These are phyloP conservation scores for Phytomonas francai DNA, from an alignment of 208 protist genomes.

Conservation along the genomic window DNA sequence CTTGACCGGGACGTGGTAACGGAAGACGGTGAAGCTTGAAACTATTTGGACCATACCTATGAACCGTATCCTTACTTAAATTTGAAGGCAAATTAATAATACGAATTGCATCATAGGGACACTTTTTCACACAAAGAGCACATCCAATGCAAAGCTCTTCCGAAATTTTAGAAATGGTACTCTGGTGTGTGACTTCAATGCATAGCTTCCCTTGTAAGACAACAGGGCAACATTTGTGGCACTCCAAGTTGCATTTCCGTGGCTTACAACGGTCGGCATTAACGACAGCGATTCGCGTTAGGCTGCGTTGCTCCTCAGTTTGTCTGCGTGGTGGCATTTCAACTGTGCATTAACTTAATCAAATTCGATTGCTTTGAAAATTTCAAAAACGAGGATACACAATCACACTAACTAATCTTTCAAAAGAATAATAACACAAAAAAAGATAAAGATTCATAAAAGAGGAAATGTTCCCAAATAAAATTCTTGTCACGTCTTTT, in stretches of 20 bases:
- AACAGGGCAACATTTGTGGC: conserved; percentile 98
- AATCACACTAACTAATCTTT: conserved; percentile 9
- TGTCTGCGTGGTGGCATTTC: conserved; percentile 71
- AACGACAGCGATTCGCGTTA: conserved; percentile 99
- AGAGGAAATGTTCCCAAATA: conserved; percentile 2
- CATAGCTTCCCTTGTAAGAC: conserved; percentile 98
- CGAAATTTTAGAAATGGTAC: conserved; percentile 95
- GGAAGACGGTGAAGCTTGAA: conserved; percentile 99
- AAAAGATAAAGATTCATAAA: conserved; percentile 5
- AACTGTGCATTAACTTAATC: conserved; percentile 1
- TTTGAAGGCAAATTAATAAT: conserved; percentile 99
- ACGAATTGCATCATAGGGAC: conserved; percentile 99
- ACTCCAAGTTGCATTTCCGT: conserved; percentile 98
- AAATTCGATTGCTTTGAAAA: conserved; percentile 10
- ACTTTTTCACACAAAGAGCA: conserved; percentile 99
- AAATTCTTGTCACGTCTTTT: background rate
- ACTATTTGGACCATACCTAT: conserved; percentile 98
- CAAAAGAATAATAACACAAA: conserved; percentile 4
- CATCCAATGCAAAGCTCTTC: conserved; percentile 99
- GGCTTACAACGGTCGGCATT: conserved; percentile 98
- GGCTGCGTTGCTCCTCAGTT: conserved; percentile 84
- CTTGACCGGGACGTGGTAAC: conserved; percentile 96
- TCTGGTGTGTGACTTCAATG: conserved; percentile 96
- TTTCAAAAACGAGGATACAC: conserved; percentile 3
- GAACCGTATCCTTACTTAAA: conserved; percentile 95